Evolutionary conservation across 2,329 filamentous ascomycete genomes (phyloP).

Genomic region (Aotearoamyces nothofagi): DNA sequence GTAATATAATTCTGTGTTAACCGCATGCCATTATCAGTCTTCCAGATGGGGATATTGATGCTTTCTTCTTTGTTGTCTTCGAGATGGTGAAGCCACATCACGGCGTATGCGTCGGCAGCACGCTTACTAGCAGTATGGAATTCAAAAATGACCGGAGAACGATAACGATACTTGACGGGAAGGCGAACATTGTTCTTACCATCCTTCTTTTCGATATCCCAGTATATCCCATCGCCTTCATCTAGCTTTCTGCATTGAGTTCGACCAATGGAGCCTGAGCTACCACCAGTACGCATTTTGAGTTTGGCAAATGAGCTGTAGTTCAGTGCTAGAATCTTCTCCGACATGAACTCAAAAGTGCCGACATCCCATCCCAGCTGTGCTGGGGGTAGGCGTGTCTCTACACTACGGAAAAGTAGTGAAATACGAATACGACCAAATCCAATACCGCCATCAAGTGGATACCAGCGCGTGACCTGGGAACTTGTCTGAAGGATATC

Average conservation of each 20-base stretch:
- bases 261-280: conserved; percentile 53
- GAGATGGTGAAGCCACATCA: conserved; percentile 76
- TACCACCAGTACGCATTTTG: conserved; percentile 77
- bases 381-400: conserved; percentile 67
- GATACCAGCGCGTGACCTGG: conserved; percentile 78
- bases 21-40: conserved; percentile 57
- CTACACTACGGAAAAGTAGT: conserved; percentile 77
- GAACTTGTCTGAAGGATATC: conserved; percentile 81
- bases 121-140: conserved; percentile 59
- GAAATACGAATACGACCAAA: conserved; percentile 85
- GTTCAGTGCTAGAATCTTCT: conserved; percentile 48
- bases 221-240: conserved; percentile 44
- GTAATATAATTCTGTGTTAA: conserved; percentile 90
- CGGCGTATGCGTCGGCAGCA: conserved; percentile 57
- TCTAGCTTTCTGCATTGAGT: conserved; percentile 42
- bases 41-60: conserved; percentile 86
- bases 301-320: conserved; percentile 51
- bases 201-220: conserved; percentile 35
- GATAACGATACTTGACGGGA: conserved; percentile 80
- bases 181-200: conserved; percentile 45
- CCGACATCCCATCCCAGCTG: conserved; percentile 92
- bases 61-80: conserved; percentile 63
- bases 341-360: conserved; percentile 74
- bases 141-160: conserved; percentile 80
- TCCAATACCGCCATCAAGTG: conserved; percentile 85